phyloP scores from a whole-genome alignment of 2,329 filamentous ascomycete species.

The Cercospora citrullina region DNA sequence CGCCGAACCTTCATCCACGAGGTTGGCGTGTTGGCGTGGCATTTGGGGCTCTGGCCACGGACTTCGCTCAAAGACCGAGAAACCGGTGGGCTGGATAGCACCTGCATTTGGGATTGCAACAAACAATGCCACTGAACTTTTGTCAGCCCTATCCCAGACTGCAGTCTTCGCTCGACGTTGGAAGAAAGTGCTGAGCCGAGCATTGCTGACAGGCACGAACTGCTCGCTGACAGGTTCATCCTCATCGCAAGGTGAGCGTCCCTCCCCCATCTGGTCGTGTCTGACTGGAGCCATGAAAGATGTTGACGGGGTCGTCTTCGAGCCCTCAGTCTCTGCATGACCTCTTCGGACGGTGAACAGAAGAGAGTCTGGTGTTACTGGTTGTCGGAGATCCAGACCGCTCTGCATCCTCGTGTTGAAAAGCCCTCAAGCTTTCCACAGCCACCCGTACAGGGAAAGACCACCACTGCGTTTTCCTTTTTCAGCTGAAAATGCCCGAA shows the following conservation, averaged over 20 bases:
- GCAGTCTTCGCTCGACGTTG: neutral
- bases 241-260: neutral
- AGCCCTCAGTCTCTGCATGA: neutral
- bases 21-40: neutral
- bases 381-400: neutral
- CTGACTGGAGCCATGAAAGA: neutral
- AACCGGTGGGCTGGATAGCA: neutral
- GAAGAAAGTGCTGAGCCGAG: neutral
- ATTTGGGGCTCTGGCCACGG: neutral
- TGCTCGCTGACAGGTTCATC: neutral
- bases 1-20: neutral
- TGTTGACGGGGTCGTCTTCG: neutral
- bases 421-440: neutral
- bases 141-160: neutral
- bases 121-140: neutral
- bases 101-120: neutral
- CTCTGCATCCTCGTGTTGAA: neutral
- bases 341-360: neutral
- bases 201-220: neutral
- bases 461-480: neutral
- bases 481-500: neutral
- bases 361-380: neutral
- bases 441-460: neutral
- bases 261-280: neutral
- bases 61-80: neutral